Percentiles rank a stretch among this genome's conserved stretches.
Conservation (phyloP, 495 filamentous ascomycete genomes). For the Hypomontagnella monticulosa region DNA sequence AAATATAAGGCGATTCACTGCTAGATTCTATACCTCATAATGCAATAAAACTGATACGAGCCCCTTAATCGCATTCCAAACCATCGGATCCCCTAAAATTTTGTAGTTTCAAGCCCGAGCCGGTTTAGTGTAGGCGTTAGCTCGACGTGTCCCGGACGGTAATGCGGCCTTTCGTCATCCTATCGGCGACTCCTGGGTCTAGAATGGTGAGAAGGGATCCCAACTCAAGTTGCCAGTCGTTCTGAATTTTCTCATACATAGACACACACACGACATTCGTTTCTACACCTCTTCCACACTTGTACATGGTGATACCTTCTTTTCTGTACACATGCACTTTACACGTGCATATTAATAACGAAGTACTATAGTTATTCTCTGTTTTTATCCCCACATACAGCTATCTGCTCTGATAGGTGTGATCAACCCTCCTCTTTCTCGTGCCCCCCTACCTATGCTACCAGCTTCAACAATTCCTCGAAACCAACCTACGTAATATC, state of each 20-base stretch:
- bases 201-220: slow-evolving; percentile 19
- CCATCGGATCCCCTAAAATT: slow-evolving; percentile 11
- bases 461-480: slow-evolving; percentile 12
- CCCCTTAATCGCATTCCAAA: background rate
- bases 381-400: slow-evolving; percentile 14
- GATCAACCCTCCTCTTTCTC: slow-evolving; percentile 11
- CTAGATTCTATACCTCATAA: background rate
- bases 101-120: slow-evolving; percentile 16
- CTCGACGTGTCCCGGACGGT: slow-evolving; percentile 21
- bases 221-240: slow-evolving; percentile 18
- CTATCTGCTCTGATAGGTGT: slow-evolving; percentile 25
- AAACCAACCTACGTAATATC: slow-evolving; percentile 23
- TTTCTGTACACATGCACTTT: slow-evolving; percentile 15
- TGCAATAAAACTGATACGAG: background rate
- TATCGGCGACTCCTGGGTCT: slow-evolving; percentile 9
- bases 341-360: slow-evolving; percentile 7
- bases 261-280: slow-evolving; percentile 20
- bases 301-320: slow-evolving; percentile 25
- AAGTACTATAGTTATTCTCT: slow-evolving; percentile 10
- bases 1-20: background rate
- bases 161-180: slow-evolving; percentile 37
- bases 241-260: slow-evolving; percentile 12
- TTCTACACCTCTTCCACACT: slow-evolving; percentile 20
- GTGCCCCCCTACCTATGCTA: slow-evolving; percentile 10
- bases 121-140: slow-evolving; percentile 9